These are phyloP conservation scores for Trichoderma citrinoviride DNA, from an alignment of 2,329 filamentous ascomycete genomes.

Conservation along the genomic window DNA sequence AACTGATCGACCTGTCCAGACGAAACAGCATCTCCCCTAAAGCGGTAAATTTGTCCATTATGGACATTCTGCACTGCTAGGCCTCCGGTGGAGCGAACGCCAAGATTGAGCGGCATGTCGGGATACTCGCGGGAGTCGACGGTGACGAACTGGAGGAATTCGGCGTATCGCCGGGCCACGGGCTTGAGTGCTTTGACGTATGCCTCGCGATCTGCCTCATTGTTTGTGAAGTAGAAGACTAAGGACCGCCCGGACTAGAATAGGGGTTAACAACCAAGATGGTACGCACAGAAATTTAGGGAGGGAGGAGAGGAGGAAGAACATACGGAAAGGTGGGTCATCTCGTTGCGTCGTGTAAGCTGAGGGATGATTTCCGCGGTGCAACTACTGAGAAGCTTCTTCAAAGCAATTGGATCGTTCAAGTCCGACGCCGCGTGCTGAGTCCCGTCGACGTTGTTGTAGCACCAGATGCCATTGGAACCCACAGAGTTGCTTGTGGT, in stretches of 20 bases:
- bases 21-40: constrained; percentile 31
- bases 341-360: constrained; percentile 46
- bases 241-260: constrained; percentile 41
- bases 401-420: constrained; percentile 34
- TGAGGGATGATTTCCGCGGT: constrained; percentile 42
- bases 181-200: constrained; percentile 39
- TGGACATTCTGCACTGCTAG: constrained; percentile 46
- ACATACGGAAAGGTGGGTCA: constrained; percentile 40
- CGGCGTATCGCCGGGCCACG: constrained; percentile 45
- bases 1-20: constrained; percentile 42
- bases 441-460: constrained; percentile 41
- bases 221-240: constrained; percentile 34
- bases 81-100: constrained; percentile 30
- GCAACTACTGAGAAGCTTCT: constrained; percentile 40
- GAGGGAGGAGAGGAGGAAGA: neutral
- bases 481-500: neutral
- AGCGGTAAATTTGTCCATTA: constrained; percentile 44
- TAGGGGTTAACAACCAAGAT: neutral
- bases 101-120: constrained; percentile 42
- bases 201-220: constrained; percentile 32
- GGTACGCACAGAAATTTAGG: neutral
- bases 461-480: constrained; percentile 34
- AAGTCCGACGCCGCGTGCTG: constrained; percentile 36
- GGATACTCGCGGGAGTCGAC: constrained; percentile 47
- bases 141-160: constrained; percentile 49